Evolutionary conservation across 495 filamentous ascomycete species (phyloP).

Genomic region (Podospora didyma): DNA sequence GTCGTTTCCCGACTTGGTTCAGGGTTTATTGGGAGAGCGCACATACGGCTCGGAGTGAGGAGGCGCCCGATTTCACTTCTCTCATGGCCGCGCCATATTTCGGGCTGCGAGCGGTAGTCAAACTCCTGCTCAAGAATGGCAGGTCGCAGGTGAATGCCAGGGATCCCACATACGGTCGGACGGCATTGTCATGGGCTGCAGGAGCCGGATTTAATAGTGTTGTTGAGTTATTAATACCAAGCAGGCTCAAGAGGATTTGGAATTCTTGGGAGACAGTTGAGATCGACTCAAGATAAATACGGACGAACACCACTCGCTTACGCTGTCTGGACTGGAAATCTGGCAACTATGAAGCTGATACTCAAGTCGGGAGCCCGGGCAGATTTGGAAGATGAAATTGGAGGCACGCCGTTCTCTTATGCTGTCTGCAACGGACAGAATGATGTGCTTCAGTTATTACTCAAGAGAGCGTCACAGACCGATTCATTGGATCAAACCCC

Average conservation of each 20-base stretch:
- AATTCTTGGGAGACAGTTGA: neutral
- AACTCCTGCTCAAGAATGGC: neutral
- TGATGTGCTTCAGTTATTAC: conserved; percentile 19
- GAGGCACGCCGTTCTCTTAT: conserved; percentile 22
- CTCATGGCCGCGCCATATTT: conserved; percentile 3
- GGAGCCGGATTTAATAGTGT: conserved; percentile 19
- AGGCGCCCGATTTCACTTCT: neutral
- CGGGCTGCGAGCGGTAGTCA: neutral
- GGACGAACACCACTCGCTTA: conserved; percentile 33
- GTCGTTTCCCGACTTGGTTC: neutral
- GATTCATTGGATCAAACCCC: neutral
- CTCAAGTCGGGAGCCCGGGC: conserved; percentile 1
- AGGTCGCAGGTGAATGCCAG: neutral
- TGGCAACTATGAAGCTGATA: conserved; percentile 24
- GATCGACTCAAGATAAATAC: neutral
- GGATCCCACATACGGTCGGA: conserved; percentile 8
- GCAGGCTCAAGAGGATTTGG: neutral
- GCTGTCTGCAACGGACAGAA: conserved; percentile 20
- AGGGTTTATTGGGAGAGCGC: neutral
- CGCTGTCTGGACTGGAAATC: conserved; percentile 35
- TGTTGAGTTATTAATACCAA: conserved; percentile 22
- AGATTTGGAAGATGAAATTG: conserved; percentile 1
- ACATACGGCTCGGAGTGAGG: neutral
- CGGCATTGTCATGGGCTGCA: conserved; percentile 27
- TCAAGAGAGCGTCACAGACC: conserved; percentile 1